These are phyloP conservation scores for Paracamarosporium sp. DNA, from an alignment of 2,329 filamentous ascomycete genomes.

Conservation along the genomic window DNA sequence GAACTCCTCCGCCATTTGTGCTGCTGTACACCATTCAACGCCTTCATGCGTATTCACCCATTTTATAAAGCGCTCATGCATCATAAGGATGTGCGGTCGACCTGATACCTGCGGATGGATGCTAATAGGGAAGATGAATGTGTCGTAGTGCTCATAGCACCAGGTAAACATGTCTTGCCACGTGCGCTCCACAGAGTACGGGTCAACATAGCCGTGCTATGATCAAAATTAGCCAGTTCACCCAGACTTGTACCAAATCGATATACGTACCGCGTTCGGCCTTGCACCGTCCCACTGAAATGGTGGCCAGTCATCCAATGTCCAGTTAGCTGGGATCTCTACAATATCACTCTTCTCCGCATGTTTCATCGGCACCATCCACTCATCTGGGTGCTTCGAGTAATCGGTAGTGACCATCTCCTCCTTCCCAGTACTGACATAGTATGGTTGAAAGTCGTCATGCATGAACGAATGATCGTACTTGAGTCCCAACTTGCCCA, in stretches of 20 bases:
- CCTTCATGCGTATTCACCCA: slow-evolving; percentile 51
- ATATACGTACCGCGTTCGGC: slow-evolving; percentile 10
- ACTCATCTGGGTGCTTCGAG: slow-evolving; percentile 26
- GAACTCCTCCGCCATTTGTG: slow-evolving; percentile 4
- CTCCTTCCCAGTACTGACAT: slow-evolving; percentile 21
- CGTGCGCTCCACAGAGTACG: slow-evolving; percentile 43
- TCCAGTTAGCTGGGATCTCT: slow-evolving; percentile 53
- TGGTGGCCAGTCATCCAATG: slow-evolving; percentile 52
- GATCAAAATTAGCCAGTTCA: background rate
- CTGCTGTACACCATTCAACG: slow-evolving; percentile 37
- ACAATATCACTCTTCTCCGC: slow-evolving; percentile 39
- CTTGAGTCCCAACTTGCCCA: slow-evolving; percentile 46
- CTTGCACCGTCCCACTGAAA: slow-evolving; percentile 33
- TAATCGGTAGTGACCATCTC: slow-evolving; percentile 32
- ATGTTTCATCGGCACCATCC: slow-evolving; percentile 42
- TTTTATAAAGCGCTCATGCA: slow-evolving; percentile 53
- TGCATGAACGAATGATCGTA: slow-evolving; percentile 55
- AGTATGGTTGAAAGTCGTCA: slow-evolving; percentile 49
- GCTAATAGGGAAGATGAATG: slow-evolving; percentile 51
- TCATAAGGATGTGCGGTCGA: slow-evolving; percentile 50
- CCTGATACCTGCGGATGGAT: slow-evolving; percentile 52
- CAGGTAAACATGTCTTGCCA: slow-evolving; percentile 54
- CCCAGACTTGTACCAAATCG: background rate
- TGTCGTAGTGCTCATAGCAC: slow-evolving; percentile 50
- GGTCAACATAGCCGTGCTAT: slow-evolving; percentile 47